These are phyloP conservation scores for Cordyceps cicadae DNA, from an alignment of 2,329 filamentous ascomycete genomes.

Conservation along the genomic window DNA sequence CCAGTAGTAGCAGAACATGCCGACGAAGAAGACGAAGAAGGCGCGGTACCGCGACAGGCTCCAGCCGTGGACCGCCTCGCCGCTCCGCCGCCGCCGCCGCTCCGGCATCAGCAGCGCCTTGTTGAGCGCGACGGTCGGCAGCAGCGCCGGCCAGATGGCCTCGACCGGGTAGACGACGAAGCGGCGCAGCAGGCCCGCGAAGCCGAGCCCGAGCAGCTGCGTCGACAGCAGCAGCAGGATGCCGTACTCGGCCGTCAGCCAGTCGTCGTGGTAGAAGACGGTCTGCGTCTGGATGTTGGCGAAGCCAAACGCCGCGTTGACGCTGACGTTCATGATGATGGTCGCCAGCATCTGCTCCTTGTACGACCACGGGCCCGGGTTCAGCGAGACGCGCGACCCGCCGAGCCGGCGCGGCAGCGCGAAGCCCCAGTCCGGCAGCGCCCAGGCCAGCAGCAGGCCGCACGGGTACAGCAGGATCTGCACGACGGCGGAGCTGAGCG, in stretches of 20 bases:
- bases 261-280: constrained; percentile 14
- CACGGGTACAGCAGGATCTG: constrained; percentile 10
- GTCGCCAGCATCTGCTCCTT: constrained; percentile 34
- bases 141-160: constrained; percentile 14
- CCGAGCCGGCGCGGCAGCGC: neutral
- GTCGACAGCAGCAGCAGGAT: constrained; percentile 24
- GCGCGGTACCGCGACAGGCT: constrained; percentile 32
- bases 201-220: constrained; percentile 26
- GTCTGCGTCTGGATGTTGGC: constrained; percentile 28
- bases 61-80: constrained; percentile 32
- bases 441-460: neutral
- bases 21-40: constrained; percentile 28
- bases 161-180: constrained; percentile 17
- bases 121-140: constrained; percentile 19
- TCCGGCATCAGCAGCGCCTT: constrained; percentile 22
- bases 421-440: constrained; percentile 10
- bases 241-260: constrained; percentile 21
- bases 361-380: constrained; percentile 31
- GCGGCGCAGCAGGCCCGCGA: constrained; percentile 25
- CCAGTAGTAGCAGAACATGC: constrained; percentile 38
- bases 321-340: constrained; percentile 29
- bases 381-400: constrained; percentile 22
- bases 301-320: constrained; percentile 28
- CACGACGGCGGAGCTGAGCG: neutral
- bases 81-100: constrained; percentile 11